Percentiles rank a stretch among this genome's conserved stretches.
phyloP scores from a whole-genome alignment of 2,329 filamentous ascomycete genomes.

The Colletotrichum sojae region DNA sequence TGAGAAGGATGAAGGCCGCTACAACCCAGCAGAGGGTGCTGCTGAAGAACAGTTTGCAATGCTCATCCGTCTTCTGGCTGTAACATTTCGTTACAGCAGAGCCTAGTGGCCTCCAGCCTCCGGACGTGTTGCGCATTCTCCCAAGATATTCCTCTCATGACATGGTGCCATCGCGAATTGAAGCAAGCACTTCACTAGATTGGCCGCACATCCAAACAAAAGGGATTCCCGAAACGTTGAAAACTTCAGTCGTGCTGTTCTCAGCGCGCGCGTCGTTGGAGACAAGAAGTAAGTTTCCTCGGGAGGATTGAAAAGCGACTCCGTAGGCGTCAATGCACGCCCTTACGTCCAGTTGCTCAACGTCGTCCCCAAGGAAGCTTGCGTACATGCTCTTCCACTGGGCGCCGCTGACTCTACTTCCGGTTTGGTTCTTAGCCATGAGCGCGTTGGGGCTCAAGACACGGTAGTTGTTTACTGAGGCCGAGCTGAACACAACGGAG shows the following conservation, averaged over 20 bases:
- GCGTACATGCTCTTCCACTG: not conserved
- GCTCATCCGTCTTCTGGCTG: not conserved
- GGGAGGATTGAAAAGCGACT: not conserved
- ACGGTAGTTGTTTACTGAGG: not conserved
- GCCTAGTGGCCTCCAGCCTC: too few relatives aligned
- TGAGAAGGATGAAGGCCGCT: not conserved
- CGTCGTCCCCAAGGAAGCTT: not conserved
- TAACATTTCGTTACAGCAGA: not conserved
- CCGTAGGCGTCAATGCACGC: not conserved
- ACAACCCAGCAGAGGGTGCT: not conserved
- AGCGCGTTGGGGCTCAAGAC: too few relatives aligned
- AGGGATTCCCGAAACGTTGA: too few relatives aligned
- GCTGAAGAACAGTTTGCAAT: conserved; percentile 9
- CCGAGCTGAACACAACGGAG: conserved; percentile 5
- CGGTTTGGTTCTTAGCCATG: not conserved
- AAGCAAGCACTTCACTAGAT: too few relatives aligned
- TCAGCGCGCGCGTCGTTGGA: not conserved
- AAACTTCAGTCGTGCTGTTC: too few relatives aligned
- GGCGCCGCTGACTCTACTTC: not conserved
- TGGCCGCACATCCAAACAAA: too few relatives aligned
- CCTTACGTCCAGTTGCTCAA: not conserved
- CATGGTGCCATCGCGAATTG: too few relatives aligned
- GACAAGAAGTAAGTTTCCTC: not conserved
- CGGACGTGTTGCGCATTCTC: too few relatives aligned
- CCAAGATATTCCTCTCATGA: too few relatives aligned